Percentiles rank a stretch among this genome's conserved stretches.
phyloP scores from a whole-genome alignment of 495 filamentous ascomycete genomes.

The Trichoderma gamsii region DNA sequence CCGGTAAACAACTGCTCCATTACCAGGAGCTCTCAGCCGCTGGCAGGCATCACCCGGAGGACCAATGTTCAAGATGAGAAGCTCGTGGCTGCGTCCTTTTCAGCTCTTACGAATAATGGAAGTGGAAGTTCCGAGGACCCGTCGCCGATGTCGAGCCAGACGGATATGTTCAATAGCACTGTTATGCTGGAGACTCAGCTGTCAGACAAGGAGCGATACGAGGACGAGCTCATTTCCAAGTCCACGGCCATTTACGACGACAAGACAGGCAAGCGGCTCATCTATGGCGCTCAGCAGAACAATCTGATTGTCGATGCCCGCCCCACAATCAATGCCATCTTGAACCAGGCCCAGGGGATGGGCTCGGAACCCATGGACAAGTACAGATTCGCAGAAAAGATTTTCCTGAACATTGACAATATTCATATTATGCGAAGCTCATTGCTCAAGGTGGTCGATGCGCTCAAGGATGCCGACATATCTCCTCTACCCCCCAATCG shows the following conservation, averaged over 20 bases:
- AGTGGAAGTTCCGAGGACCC: conserved; percentile 27
- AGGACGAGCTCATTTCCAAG: conserved; percentile 63
- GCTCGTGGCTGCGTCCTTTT: conserved; percentile 86
- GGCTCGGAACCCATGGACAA: conserved; percentile 98
- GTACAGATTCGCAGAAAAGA: conserved; percentile 86
- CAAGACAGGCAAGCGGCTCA: conserved; percentile 43
- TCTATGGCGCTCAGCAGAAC: conserved; percentile 90
- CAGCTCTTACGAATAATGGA: conserved; percentile 46
- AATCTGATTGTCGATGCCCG: conserved; percentile 97
- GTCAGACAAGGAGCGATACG: conserved; percentile 58
- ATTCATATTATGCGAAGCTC: conserved; percentile 98
- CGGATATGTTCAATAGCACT: conserved; percentile 39
- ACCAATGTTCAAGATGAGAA: conserved; percentile 95
- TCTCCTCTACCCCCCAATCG: conserved; percentile 76
- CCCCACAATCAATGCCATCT: conserved; percentile 89
- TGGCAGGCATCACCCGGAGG: conserved; percentile 80
- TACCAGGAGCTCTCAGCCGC: conserved; percentile 86
- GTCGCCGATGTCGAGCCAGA: conserved; percentile 56
- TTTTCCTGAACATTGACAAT: conserved; percentile 96
- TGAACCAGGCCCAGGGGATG: conserved; percentile 90
- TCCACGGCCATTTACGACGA: conserved; percentile 39
- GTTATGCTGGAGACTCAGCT: conserved; percentile 29
- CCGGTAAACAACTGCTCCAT: conserved; percentile 97
- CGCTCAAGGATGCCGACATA: conserved; percentile 87
- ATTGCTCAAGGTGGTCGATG: conserved; percentile 78